These are phyloP conservation scores for Candida yuanshanica DNA, from an alignment of 805 yeast species.

Conservation along the genomic window DNA sequence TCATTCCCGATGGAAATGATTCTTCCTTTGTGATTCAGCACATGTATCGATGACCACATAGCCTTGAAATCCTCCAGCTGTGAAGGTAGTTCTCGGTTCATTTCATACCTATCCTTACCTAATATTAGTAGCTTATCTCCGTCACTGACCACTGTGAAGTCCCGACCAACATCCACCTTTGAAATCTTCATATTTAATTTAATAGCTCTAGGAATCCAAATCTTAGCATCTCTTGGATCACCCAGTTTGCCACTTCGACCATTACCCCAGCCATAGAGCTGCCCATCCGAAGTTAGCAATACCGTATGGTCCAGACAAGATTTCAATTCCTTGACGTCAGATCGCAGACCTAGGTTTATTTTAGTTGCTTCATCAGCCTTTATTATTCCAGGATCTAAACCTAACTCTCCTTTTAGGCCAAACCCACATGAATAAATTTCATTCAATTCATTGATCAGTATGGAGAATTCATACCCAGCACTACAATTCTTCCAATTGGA, in stretches of 20 bases:
- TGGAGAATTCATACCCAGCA: constrained; percentile 79
- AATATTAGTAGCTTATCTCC: constrained; percentile 17
- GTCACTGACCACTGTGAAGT: constrained; percentile 41
- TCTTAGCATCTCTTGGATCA: constrained; percentile 8
- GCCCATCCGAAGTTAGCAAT: constrained; percentile 33
- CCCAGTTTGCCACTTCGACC: constrained; percentile 55
- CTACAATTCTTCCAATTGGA: constrained; percentile 40
- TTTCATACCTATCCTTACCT: constrained; percentile 32
- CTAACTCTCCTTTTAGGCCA: constrained; percentile 75
- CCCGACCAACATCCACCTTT: constrained; percentile 43
- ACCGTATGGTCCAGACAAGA: constrained; percentile 45
- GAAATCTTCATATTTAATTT: neutral
- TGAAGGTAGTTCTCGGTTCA: constrained; percentile 3
- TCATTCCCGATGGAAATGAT: constrained; percentile 64
- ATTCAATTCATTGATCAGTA: constrained; percentile 38
- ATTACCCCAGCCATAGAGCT: constrained; percentile 63
- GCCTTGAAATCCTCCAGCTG: constrained; percentile 28
- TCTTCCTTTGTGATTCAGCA: constrained; percentile 23
- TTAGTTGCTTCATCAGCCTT: constrained; percentile 1
- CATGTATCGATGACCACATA: constrained; percentile 83
- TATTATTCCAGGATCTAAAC: constrained; percentile 33
- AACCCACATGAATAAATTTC: constrained; percentile 49
- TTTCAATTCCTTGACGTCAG: constrained; percentile 15
- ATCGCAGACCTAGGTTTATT: constrained; percentile 9
- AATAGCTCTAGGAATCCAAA: constrained; percentile 12